Evolutionary conservation across 2,329 filamentous ascomycete genomes (phyloP).

Genomic region (Colletotrichum costaricense): DNA sequence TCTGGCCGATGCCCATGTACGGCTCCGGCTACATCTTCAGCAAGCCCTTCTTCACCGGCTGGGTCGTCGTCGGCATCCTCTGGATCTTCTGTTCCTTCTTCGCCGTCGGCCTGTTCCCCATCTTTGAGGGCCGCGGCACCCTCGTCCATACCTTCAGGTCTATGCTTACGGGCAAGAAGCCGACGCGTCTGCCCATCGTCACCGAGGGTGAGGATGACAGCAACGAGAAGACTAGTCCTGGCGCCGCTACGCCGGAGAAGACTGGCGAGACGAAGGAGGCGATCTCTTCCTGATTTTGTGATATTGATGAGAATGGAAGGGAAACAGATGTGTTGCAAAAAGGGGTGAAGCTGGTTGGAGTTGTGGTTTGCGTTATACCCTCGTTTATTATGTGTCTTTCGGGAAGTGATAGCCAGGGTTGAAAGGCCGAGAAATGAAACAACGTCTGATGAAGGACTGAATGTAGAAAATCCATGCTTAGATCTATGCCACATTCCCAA

Average conservation of each 20-base stretch:
- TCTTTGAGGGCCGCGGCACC: constrained; percentile 81
- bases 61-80: constrained; percentile 80
- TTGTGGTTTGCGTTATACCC: constrained; percentile 3
- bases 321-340: neutral
- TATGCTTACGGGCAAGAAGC: constrained; percentile 62
- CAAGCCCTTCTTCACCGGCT: constrained; percentile 85
- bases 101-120: constrained; percentile 83
- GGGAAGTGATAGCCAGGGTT: neutral
- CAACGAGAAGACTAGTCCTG: constrained; percentile 27
- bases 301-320: too few relatives aligned
- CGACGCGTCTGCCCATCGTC: constrained; percentile 18
- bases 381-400: neutral
- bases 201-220: constrained; percentile 34
- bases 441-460: neutral
- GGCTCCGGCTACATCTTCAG: constrained; percentile 84
- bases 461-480: neutral
- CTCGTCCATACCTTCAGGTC: constrained; percentile 69
- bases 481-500: neutral
- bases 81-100: constrained; percentile 82
- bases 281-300: neutral
- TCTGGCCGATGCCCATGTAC: constrained; percentile 96
- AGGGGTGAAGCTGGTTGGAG: neutral
- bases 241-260: constrained; percentile 26
- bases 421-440: neutral
- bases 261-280: constrained; percentile 22